These are phyloP conservation scores for Quercus wislizeni DNA, from an alignment of 306 rosid genomes.

Conservation along the genomic window DNA sequence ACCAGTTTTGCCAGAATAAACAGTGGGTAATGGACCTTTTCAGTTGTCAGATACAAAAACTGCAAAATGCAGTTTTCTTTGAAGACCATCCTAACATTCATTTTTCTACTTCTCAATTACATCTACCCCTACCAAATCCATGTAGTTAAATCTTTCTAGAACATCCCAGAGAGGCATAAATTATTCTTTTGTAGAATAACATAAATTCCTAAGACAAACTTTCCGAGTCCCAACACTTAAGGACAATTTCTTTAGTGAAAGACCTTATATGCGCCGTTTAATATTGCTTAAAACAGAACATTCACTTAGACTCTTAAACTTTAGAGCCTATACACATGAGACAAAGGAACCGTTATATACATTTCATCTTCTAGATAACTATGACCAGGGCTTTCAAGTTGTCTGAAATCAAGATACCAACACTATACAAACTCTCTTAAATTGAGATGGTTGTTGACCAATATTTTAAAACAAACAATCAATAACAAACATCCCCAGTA, in stretches of 20 bases:
- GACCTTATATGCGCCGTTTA: background rate
- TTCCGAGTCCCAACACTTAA: background rate
- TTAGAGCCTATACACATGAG: background rate
- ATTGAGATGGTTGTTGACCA: too few relatives aligned
- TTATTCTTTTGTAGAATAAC: background rate
- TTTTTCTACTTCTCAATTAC: background rate
- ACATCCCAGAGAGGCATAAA: background rate
- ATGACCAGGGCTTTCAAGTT: background rate
- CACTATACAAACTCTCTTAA: too few relatives aligned
- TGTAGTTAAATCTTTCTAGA: background rate
- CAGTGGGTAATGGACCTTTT: background rate
- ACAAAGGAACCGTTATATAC: background rate
- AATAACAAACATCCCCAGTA: too few relatives aligned
- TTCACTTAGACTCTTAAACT: background rate
- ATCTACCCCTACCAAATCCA: background rate
- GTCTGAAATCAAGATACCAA: background rate
- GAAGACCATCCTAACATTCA: background rate
- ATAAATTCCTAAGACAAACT: background rate
- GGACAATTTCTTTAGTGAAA: background rate
- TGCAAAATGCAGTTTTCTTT: background rate
- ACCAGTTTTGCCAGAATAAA: background rate
- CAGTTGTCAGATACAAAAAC: background rate
- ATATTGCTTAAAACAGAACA: background rate
- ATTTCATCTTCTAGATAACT: background rate
- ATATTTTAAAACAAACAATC: too few relatives aligned